These are phyloP conservation scores for Penicillium thymicola DNA, from an alignment of 2,329 filamentous ascomycete genomes.

Conservation along the genomic window DNA sequence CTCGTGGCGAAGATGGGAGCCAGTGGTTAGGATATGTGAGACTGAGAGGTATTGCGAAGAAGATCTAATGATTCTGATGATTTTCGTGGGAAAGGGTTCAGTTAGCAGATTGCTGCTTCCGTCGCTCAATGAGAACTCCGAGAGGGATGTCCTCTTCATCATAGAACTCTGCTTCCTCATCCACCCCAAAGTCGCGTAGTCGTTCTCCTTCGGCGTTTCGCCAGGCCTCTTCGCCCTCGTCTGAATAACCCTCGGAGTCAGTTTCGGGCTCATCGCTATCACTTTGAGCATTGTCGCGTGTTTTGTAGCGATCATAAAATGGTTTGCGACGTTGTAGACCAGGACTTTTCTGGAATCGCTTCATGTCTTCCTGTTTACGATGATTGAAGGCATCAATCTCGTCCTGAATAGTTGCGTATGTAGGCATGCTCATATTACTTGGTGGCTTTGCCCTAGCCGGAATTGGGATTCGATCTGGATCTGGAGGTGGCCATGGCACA, in stretches of 20 bases:
- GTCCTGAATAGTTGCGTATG: slow-evolving; percentile 36
- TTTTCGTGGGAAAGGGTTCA: background rate
- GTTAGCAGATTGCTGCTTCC: slow-evolving; percentile 19
- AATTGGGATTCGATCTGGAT: slow-evolving; percentile 49
- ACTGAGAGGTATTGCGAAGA: slow-evolving; percentile 42
- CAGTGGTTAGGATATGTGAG: slow-evolving; percentile 49
- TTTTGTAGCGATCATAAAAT: slow-evolving; percentile 40
- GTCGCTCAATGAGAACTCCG: slow-evolving; percentile 49
- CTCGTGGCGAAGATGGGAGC: slow-evolving; percentile 56
- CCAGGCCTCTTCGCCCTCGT: slow-evolving; percentile 60
- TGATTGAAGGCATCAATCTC: slow-evolving; percentile 53
- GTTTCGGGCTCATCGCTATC: slow-evolving; percentile 19
- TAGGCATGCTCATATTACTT: slow-evolving; percentile 22
- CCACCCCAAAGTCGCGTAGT: slow-evolving; percentile 62
- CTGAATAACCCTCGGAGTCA: slow-evolving; percentile 21
- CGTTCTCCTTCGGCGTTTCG: slow-evolving; percentile 61
- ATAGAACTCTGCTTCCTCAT: slow-evolving; percentile 63
- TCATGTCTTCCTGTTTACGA: slow-evolving; percentile 53
- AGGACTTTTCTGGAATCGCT: slow-evolving; percentile 38
- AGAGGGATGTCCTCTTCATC: slow-evolving; percentile 62
- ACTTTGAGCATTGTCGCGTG: slow-evolving; percentile 7
- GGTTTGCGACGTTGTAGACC: slow-evolving; percentile 39
- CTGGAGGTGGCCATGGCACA: slow-evolving; percentile 48
- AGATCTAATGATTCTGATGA: slow-evolving; percentile 12
- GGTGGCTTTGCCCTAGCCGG: slow-evolving; percentile 21